Evolutionary conservation across 768 basidiomycete species (phyloP).

Genomic region (Strobilomyces confusus): DNA sequence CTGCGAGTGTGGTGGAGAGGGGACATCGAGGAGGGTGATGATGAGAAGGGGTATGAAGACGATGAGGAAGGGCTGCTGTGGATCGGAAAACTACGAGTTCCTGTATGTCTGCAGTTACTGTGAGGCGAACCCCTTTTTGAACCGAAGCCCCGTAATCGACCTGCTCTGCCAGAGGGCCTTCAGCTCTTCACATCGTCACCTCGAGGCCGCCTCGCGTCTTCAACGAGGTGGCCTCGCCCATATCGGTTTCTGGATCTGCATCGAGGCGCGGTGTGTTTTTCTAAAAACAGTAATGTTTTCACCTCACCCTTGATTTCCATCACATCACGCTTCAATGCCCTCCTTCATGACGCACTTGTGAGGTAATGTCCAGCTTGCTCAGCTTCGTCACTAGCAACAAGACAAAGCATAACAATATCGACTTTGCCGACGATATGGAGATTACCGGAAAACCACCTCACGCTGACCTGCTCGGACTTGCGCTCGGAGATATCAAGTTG

Average conservation of each 20-base stretch:
- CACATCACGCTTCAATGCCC: slow-evolving; percentile 7
- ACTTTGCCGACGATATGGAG: slow-evolving; percentile 6
- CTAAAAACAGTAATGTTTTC: slow-evolving; percentile 14
- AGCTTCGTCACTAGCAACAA: slow-evolving; percentile 2
- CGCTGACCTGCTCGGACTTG: too few relatives aligned
- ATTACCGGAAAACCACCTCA: background rate
- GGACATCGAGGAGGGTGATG: slow-evolving; percentile 24
- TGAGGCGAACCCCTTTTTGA: slow-evolving; percentile 29
- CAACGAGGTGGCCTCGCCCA: slow-evolving; percentile 23
- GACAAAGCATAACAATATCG: slow-evolving; percentile 7
- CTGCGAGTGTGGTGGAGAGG: slow-evolving; percentile 34
- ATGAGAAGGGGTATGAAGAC: slow-evolving; percentile 1
- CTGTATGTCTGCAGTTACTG: slow-evolving; percentile 7
- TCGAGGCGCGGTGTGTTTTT: slow-evolving; percentile 9
- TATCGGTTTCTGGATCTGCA: slow-evolving; percentile 29
- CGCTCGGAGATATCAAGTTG: background rate
- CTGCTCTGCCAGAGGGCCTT: slow-evolving; percentile 15
- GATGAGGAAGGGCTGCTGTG: background rate
- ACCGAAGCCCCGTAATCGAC: slow-evolving; percentile 17
- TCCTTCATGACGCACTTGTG: slow-evolving; percentile 4
- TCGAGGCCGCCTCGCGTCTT: slow-evolving; percentile 36
- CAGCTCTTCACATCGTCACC: slow-evolving; percentile 38
- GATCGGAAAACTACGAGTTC: slow-evolving; percentile 2
- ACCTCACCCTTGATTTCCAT: slow-evolving; percentile 3
- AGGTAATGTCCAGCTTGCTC: slow-evolving; percentile 2